These are phyloP conservation scores for Lasiodiplodia sp. DNA, from an alignment of 2,329 filamentous ascomycete species.

Conservation along the genomic window DNA sequence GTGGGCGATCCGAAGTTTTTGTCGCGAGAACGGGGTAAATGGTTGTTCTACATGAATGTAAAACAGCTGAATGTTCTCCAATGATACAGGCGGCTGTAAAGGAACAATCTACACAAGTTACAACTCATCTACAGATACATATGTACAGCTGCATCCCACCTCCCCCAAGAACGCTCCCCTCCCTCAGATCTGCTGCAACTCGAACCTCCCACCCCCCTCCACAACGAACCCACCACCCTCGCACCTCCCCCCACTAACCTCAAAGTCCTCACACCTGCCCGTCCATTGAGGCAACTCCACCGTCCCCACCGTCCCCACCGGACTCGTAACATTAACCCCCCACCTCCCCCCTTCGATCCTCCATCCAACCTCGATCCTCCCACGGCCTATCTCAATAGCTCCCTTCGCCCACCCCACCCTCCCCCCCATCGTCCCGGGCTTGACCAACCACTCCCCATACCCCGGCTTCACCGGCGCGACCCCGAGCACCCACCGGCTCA, in stretches of 20 bases:
- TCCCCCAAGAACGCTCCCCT: neutral
- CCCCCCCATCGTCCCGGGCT: neutral
- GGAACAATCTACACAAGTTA: neutral
- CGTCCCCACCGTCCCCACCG: neutral
- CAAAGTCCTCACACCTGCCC: neutral
- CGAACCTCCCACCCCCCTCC: neutral
- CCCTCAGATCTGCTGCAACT: neutral
- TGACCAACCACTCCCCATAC: neutral
- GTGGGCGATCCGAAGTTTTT: neutral
- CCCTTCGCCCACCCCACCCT: neutral
- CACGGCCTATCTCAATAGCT: neutral
- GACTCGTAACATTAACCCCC: neutral
- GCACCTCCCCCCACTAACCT: neutral
- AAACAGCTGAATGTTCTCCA: no score
- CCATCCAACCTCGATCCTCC: neutral
- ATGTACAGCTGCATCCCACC: neutral
- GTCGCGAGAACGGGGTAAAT: no score
- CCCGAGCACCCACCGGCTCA: conserved; percentile 42
- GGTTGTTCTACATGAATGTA: no score
- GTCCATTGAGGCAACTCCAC: neutral
- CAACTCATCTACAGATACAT: neutral
- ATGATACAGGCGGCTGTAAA: neutral
- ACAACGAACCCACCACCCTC: neutral
- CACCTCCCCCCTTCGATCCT: neutral
- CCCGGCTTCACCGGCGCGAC: neutral